Percentiles rank a stretch among this genome's conserved stretches.
Conservation (phyloP, 23 red algal species). For the Gracilaria gracilis region DNA sequence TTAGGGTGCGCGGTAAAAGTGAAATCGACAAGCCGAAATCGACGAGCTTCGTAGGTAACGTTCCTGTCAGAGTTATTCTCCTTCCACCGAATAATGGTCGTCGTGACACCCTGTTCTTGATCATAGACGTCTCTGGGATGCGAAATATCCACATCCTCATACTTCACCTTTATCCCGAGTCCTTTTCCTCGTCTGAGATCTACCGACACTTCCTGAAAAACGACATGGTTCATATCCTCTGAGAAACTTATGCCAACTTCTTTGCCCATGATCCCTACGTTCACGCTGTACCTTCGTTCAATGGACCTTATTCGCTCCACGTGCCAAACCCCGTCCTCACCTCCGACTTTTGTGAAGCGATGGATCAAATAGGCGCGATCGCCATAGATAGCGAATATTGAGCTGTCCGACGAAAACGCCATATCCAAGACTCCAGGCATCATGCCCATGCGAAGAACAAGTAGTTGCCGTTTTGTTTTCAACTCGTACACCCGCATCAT, state of each 20-base stretch:
- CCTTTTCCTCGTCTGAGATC: background rate
- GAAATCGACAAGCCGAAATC: background rate
- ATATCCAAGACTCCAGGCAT: background rate
- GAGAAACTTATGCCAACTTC: constrained; percentile 7
- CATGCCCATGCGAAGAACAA: constrained; percentile 7
- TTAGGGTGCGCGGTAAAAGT: background rate
- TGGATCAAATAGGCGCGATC: constrained; percentile 9
- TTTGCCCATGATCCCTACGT: background rate
- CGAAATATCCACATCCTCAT: constrained; percentile 20
- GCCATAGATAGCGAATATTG: background rate
- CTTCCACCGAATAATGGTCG: background rate
- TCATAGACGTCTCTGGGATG: background rate
- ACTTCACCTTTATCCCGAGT: background rate
- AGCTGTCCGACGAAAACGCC: constrained; percentile 3
- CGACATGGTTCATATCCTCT: background rate
- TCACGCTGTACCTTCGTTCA: constrained; percentile 1
- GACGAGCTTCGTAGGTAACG: background rate
- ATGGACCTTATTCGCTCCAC: background rate
- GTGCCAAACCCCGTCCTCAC: background rate
- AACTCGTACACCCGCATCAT: constrained; percentile 13
- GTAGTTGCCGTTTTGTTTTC: background rate
- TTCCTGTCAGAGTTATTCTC: background rate
- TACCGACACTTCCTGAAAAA: constrained; percentile 7
- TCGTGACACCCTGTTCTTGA: background rate
- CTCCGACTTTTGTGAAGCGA: background rate